Percentiles rank a stretch among this genome's conserved stretches.
Conservation (phyloP, 176 grass and related monocot genomes). For the Triticum urartu region DNA sequence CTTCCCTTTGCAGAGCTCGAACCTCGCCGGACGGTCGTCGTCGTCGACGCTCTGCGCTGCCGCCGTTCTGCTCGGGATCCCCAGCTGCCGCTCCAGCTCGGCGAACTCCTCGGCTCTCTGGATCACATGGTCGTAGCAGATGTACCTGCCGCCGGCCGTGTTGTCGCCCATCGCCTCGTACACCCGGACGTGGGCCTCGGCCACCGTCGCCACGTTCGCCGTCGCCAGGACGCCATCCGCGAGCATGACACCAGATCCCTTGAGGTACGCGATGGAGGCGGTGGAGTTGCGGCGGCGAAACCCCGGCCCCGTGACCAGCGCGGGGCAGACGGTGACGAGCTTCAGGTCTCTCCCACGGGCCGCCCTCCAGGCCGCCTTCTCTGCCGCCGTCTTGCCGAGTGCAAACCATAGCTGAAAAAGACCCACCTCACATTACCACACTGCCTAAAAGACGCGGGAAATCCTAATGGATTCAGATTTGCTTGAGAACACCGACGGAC, state of each 20-base stretch:
- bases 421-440: background rate
- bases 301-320: constrained; percentile 73
- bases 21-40: constrained; percentile 47
- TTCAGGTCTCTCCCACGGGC: constrained; percentile 88
- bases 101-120: constrained; percentile 58
- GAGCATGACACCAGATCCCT: constrained; percentile 79
- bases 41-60: constrained; percentile 29
- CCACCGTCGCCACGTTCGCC: constrained; percentile 66
- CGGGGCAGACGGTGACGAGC: constrained; percentile 82
- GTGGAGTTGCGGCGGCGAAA: constrained; percentile 89
- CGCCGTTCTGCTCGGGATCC: constrained; percentile 42
- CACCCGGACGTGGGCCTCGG: constrained; percentile 70
- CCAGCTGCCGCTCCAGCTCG: constrained; percentile 83
- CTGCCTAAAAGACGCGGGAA: background rate
- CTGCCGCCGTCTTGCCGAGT: constrained; percentile 85
- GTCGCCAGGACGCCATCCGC: constrained; percentile 76
- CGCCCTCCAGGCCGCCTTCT: constrained; percentile 87
- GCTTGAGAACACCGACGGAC: constrained; percentile 32
- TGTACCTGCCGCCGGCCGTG: constrained; percentile 81
- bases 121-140: constrained; percentile 87
- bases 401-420: constrained; percentile 83
- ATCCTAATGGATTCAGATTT: too few species aligned
- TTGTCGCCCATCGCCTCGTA: constrained; percentile 79
- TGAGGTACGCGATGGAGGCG: constrained; percentile 89
- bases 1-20: constrained; percentile 82